phyloP scores from a whole-genome alignment of 192 early-diverging fungal species.

The Backusella mclennaniae region DNA sequence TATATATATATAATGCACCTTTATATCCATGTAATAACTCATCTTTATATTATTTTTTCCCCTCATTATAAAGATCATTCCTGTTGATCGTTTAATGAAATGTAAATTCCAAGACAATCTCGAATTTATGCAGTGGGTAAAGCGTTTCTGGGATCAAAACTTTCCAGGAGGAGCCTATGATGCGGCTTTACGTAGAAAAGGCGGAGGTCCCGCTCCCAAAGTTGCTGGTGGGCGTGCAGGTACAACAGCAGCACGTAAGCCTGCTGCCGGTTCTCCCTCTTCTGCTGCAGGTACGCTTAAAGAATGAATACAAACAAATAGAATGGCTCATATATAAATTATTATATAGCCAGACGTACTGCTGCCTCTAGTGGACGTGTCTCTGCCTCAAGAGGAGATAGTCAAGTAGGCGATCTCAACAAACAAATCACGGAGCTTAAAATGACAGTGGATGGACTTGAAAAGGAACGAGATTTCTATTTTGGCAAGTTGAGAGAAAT shows the following conservation, averaged over 20 bases:
- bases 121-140: constrained; percentile 97
- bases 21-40: not conserved
- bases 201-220: constrained; percentile 34
- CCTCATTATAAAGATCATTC: constrained; percentile 59
- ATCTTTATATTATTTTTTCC: constrained; percentile 1
- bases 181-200: constrained; percentile 66
- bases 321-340: not conserved
- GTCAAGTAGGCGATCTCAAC: constrained; percentile 71
- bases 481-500: constrained; percentile 93
- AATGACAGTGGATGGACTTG: constrained; percentile 84
- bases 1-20: not conserved
- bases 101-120: constrained; percentile 99
- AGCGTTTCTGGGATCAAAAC: constrained; percentile 89
- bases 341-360: constrained; percentile 17
- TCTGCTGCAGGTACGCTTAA: constrained; percentile 5
- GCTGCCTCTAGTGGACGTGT: constrained; percentile 23
- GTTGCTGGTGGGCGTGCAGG: constrained; percentile 35
- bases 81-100: constrained; percentile 88
- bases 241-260: constrained; percentile 13
- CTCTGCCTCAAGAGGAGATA: constrained; percentile 35
- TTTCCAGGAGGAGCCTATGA: constrained; percentile 85
- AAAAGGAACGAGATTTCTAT: constrained; percentile 98
- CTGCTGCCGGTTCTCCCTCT: not conserved
- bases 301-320: not conserved
- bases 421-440: constrained; percentile 80